A percentile compares a stretch with the other conserved stretches of the same genome.
phyloP scores from a whole-genome alignment of 2,329 filamentous ascomycete species.

The Beauveria australis region DNA sequence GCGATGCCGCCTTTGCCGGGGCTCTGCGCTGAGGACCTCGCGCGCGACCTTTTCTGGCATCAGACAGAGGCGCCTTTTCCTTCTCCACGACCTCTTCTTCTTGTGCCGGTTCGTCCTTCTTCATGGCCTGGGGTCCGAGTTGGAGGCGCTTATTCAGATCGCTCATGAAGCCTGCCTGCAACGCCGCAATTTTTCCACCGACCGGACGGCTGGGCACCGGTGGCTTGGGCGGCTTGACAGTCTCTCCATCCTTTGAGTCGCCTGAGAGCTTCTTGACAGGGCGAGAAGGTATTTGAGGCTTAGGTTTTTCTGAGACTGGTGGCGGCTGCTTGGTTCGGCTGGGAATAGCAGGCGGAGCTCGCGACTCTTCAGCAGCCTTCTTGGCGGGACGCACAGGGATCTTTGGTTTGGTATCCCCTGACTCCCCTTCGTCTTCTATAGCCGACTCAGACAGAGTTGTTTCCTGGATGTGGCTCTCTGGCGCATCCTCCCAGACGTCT shows the following conservation, averaged over 20 bases:
- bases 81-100: constrained; percentile 48
- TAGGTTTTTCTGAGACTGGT: constrained; percentile 43
- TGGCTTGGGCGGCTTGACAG: constrained; percentile 58
- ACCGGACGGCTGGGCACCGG: constrained; percentile 65
- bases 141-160: constrained; percentile 86
- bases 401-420: constrained; percentile 21
- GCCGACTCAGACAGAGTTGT: constrained; percentile 53
- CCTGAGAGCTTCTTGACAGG: constrained; percentile 44
- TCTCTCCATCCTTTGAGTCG: constrained; percentile 33
- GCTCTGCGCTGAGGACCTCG: constrained; percentile 76
- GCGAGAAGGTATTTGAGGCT: constrained; percentile 53
- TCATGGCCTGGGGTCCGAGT: constrained; percentile 72
- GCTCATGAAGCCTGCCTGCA: constrained; percentile 87
- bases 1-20: constrained; percentile 38
- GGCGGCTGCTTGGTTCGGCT: constrained; percentile 40
- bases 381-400: constrained; percentile 26
- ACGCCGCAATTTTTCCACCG: constrained; percentile 79
- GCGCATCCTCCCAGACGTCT: constrained; percentile 91
- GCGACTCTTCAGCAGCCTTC: constrained; percentile 33
- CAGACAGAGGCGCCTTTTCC: constrained; percentile 71
- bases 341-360: constrained; percentile 32
- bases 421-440: constrained; percentile 16
- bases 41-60: constrained; percentile 85
- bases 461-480: constrained; percentile 72
- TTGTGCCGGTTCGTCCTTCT: constrained; percentile 58